Base-by-base conservation (phyloP, 2,329 filamentous ascomycete genomes). In the Cordyceps cicadae region DNA sequence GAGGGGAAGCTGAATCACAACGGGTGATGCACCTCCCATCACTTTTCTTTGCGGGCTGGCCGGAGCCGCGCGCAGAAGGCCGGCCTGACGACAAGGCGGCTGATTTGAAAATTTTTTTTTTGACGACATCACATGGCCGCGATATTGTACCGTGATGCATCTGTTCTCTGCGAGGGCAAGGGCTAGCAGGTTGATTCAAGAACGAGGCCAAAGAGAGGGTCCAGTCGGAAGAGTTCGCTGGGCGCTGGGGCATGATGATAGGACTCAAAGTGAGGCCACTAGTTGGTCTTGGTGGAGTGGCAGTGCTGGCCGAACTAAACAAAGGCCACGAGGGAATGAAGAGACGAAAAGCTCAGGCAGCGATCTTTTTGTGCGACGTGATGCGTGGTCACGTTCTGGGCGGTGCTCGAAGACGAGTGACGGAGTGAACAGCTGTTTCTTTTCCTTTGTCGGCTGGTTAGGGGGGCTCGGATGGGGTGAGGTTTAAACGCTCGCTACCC, bases 91-190 rank as follows among this genome's bases (percentile, higher is more conserved):
- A 37, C 32, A 57, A 34, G 55, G 46, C 34, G 17, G 32, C 21
- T 58, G 55, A 32, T 32, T 50, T 46, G 21, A 58, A 43, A n/a
- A n/a, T n/a, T n/a, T n/a, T n/a, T n/a, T n/a, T 43, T 48, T 24
- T 52, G 48, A 59, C 48, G 49, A 24, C 56, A 59, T 59, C 56
- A 59, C 56, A 59, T 59, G 55, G 55, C 15, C 41, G 43, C 4
- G 14, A 39, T 32, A 26, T 51, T 48, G 48, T 59, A 48, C n/a
- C n/a, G n/a, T n/a, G n/a, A n/a, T n/a, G n/a, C n/a, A n/a, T n/a
- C n/a, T n/a, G n/a, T n/a, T n/a, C n/a, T n/a, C n/a, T n/a, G n/a
- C n/a, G n/a, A n/a, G n/a, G n/a, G n/a, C n/a, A n/a, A n/a, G n/a
- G n/a, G n/a, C n/a, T n/a, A n/a, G n/a, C n/a, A n/a, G n/a, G n/a